Percentiles rank a stretch among this genome's conserved stretches.
These are phyloP conservation scores for Turnera subulata DNA, from an alignment of 345 rosid species.

Conservation along the genomic window DNA sequence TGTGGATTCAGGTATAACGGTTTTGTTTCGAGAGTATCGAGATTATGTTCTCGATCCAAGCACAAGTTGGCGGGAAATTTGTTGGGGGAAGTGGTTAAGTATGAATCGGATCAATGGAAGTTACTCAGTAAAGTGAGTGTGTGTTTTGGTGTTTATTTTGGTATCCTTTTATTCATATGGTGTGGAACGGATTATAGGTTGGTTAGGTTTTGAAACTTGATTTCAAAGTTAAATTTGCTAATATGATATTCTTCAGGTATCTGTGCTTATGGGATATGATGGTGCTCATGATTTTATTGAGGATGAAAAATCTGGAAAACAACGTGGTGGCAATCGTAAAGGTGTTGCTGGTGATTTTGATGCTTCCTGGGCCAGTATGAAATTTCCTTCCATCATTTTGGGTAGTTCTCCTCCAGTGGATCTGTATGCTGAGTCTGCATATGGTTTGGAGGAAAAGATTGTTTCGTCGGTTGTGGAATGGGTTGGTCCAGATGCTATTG, in stretches of 20 bases:
- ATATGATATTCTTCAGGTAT: constrained; percentile 38
- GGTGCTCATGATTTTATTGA: constrained; percentile 44
- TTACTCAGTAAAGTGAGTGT: constrained; percentile 43
- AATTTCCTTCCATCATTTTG: constrained; percentile 67
- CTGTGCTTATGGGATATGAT: constrained; percentile 46
- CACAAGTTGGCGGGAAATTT: constrained; percentile 40
- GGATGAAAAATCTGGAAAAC: constrained; percentile 39
- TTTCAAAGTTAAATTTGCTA: neutral
- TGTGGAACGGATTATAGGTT: neutral
- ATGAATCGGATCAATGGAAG: constrained; percentile 40
- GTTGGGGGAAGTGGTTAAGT: constrained; percentile 34
- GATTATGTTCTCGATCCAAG: constrained; percentile 42
- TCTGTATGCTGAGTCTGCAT: constrained; percentile 44
- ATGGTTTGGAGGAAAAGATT: constrained; percentile 24
- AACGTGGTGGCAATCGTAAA: constrained; percentile 30
- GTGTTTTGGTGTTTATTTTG: neutral
- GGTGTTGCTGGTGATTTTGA: constrained; percentile 40
- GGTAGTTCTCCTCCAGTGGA: constrained; percentile 59
- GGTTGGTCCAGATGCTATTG: constrained; percentile 41
- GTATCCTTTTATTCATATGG: neutral
- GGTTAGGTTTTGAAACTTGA: constrained; percentile 2
- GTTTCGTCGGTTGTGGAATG: constrained; percentile 25
- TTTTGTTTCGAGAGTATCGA: constrained; percentile 33
- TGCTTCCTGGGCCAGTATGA: constrained; percentile 54
- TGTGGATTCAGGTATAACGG: constrained; percentile 39